Evolutionary conservation across 192 early-diverging fungal genomes (phyloP), one percentile per base, ranked within the genome.

Genomic region (Bifiguratus adelaidae): DNA sequence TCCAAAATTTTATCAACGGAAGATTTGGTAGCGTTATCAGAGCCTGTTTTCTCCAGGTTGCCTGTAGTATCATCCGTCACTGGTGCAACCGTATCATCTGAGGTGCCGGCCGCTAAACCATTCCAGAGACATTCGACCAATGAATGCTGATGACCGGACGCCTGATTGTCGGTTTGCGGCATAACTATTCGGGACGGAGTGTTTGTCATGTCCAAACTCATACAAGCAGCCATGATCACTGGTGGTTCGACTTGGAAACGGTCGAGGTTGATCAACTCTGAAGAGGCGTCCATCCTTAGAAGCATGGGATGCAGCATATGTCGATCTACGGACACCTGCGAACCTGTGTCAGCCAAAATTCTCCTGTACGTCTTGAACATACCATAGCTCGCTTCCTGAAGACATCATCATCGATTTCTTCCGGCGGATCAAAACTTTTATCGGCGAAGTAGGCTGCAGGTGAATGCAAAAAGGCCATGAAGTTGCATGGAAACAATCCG

Each of bases 201-300:
- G 38, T 69, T 74, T 34, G 70, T 71, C 1, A 78, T 48, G 60
- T 78, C 71, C 18, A 70, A 46, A 35, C 76, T 61, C 60, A 78
- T 67, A 30, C 67, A 68, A 53, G 67, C 65, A 28, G 76, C 76
- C 29, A 78, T 65, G 45, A 78, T 65, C 45, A 74, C 76, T 30
- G 70, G 70, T 3, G 76, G 72, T 36, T 78, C 76, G 30, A 78
- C 45, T 55, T 70, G 65, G 69, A 69, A 74, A 21, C 76, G 49
- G 3, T 66, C 61, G 3, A 56, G 63, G 19, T 74, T 63, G 1
- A 52, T 46, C 2, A 74, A 25, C 34, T 78, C 76, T 11, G 60
- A 52, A 16, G 65, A 53, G 2, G 40, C 23, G 30, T 68, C 57
- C 45, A 63, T 55, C 2, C 50, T 44, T 23, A 78, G 47, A 4